Evolutionary conservation across 78 protist genomes (phyloP), one percentile per base, ranked within the genome.

Genomic region (Polysphondylium violaceum): DNA sequence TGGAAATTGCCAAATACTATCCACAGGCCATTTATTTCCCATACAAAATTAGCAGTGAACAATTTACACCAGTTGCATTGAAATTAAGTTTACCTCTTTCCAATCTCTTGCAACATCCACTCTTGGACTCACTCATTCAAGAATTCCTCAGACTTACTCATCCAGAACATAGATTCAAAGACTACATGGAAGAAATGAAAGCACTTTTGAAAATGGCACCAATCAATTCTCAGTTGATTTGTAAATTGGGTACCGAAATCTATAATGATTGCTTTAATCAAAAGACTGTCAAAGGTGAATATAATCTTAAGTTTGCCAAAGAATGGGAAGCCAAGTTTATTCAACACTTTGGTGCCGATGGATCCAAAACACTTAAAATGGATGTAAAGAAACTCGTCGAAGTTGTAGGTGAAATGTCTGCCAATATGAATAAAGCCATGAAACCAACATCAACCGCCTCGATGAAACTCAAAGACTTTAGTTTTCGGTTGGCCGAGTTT

Each of bases 21-120:
- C 97, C 97, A 25, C 95, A 95, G 53, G 95, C 96, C 3, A 56
- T 95, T 0, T 75, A 56, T 43, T 93, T 76, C 65, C 95, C 97
- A 7, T 77, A 69, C 75, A 55, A 38, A 47, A 64, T 93, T 44
- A 59, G 89, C 29, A 31, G 69, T 31, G 95, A 90, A 53, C 76
- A 61, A 59, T 38, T 83, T 73, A 73, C 86, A 1, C 73, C 87
- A 2, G 17, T 43, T 1, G 81, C 85, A 9, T 60, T 64, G 38
- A 88, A 87, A 59, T 0, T 68, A 14, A 17, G 83, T 12, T 31
- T n/a, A 17, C 77, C 33, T 14, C 50, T 90, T 2, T 86, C 38
- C 8, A 63, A 85, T 11, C 56, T 75, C 5, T 61, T 91, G 1
- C 31, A 44, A n/a, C 41, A 93, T 58, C 78, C 73, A 40, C 50